phyloP scores from a whole-genome alignment of 768 basidiomycete genomes.

The Termitomyces sp. region DNA sequence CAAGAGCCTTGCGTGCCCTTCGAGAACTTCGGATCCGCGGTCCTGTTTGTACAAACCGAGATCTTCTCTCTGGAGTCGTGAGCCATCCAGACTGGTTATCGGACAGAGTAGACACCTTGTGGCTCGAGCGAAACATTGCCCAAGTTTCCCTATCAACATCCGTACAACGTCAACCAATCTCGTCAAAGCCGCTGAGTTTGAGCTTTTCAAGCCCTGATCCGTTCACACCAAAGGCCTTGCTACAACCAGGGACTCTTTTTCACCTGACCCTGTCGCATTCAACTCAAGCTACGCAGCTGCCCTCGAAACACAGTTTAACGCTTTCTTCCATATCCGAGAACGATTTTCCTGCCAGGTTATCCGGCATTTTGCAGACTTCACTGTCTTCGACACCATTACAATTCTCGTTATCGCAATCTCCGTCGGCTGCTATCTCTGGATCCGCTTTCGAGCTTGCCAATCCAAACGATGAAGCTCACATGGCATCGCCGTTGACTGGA shows the following conservation, averaged over 20 bases:
- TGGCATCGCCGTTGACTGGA: constrained; percentile 31
- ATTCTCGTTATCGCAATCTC: constrained; percentile 30
- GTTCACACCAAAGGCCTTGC: constrained; percentile 8
- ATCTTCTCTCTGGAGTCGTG: constrained; percentile 28
- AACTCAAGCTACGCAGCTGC: not conserved
- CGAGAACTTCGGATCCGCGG: constrained; percentile 79
- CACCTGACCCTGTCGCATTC: constrained; percentile 24
- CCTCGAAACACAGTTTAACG: constrained; percentile 27
- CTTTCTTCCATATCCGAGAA: constrained; percentile 31
- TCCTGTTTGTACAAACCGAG: constrained; percentile 31
- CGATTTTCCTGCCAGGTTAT: constrained; percentile 31
- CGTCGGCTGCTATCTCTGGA: constrained; percentile 22
- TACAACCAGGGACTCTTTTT: constrained; percentile 36
- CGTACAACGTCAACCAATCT: not conserved
- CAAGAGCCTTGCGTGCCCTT: constrained; percentile 80
- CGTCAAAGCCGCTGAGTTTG: not conserved
- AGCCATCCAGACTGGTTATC: constrained; percentile 27
- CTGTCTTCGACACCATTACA: constrained; percentile 23
- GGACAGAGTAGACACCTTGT: constrained; percentile 31
- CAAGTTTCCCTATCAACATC: constrained; percentile 6
- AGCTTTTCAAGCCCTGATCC: not conserved
- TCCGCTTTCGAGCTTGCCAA: constrained; percentile 31
- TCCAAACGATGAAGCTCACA: constrained; percentile 26
- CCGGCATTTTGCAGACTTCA: constrained; percentile 31
- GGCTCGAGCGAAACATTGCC: constrained; percentile 31